Percentiles rank a stretch among this genome's conserved stretches.
Conservation (phyloP, 2,329 filamentous ascomycete genomes). For the Nigrospora osmanthi region DNA sequence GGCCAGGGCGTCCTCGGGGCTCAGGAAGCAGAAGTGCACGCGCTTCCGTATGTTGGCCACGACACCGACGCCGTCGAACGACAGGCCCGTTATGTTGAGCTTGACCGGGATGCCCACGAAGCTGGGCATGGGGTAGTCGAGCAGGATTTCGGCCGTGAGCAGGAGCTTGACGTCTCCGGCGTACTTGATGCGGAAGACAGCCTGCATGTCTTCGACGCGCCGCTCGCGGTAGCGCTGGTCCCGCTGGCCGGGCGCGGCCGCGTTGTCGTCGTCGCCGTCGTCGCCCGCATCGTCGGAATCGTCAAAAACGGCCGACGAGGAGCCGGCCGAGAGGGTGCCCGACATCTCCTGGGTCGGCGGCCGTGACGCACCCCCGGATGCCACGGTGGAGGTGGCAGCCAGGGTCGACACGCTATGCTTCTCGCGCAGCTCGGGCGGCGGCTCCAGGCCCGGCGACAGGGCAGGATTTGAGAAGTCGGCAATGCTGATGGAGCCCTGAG, state of each 20-base stretch:
- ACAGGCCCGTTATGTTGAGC: slow-evolving; percentile 88
- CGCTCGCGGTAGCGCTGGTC: slow-evolving; percentile 46
- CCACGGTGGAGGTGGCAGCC: slow-evolving; percentile 37
- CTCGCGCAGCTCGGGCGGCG: slow-evolving; percentile 34
- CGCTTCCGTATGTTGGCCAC: slow-evolving; percentile 83
- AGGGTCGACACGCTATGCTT: slow-evolving; percentile 57
- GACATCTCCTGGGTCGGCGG: slow-evolving; percentile 48
- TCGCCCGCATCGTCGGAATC: slow-evolving; percentile 4
- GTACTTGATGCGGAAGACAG: slow-evolving; percentile 86
- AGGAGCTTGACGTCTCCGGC: slow-evolving; percentile 80
- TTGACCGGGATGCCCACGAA: slow-evolving; percentile 94
- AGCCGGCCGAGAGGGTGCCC: background rate
- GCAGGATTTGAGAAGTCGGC: slow-evolving; percentile 24
- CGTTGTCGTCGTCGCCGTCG: slow-evolving; percentile 7
- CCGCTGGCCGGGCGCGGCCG: slow-evolving; percentile 23
- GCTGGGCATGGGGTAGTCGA: slow-evolving; percentile 97
- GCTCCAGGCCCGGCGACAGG: slow-evolving; percentile 15
- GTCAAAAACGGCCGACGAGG: slow-evolving; percentile 11
- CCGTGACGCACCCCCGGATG: slow-evolving; percentile 40
- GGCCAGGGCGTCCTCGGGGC: slow-evolving; percentile 80
- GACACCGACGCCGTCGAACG: slow-evolving; percentile 91
- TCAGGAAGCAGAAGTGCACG: slow-evolving; percentile 90
- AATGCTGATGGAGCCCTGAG: slow-evolving; percentile 38
- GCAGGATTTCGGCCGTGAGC: slow-evolving; percentile 86
- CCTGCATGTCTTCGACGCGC: slow-evolving; percentile 79